phyloP scores from a whole-genome alignment of 345 rosid genomes.

The Lumnitzera littorea region DNA sequence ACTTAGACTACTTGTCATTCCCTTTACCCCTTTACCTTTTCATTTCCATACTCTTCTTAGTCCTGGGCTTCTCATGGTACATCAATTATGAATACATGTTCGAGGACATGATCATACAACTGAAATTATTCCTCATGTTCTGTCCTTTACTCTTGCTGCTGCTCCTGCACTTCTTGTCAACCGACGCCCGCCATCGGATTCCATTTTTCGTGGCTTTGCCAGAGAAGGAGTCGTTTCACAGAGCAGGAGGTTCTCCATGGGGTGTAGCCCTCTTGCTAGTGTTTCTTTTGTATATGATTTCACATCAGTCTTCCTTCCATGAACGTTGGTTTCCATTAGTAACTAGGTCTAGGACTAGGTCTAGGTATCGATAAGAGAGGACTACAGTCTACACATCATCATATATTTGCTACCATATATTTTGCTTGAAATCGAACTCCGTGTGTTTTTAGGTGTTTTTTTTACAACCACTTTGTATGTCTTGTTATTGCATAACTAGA shows the following conservation, averaged over 20 bases:
- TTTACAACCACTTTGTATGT: no score
- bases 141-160: conserved; percentile 40
- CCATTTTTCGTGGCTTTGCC: conserved; percentile 16
- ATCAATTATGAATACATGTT: conserved; percentile 34
- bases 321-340: conserved; percentile 53
- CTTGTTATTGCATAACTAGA: no score
- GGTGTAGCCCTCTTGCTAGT: conserved; percentile 51
- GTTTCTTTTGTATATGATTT: conserved; percentile 43
- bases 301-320: conserved; percentile 45
- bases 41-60: conserved; percentile 21
- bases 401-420: no score
- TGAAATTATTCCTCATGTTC: conserved; percentile 41
- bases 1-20: conserved; percentile 18
- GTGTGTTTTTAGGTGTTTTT: no score
- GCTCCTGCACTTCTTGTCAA: conserved; percentile 28
- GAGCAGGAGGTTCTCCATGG: conserved; percentile 54
- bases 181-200: not conserved
- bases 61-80: conserved; percentile 44
- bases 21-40: conserved; percentile 42
- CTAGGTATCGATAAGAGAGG: not conserved
- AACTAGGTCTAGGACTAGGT: conserved; percentile 1
- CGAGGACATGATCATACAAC: conserved; percentile 31
- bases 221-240: conserved; percentile 39
- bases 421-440: no score
- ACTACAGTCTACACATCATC: not conserved